These are phyloP conservation scores for Aspergillus neotritici DNA, from an alignment of 2,329 filamentous ascomycete genomes.

Conservation along the genomic window DNA sequence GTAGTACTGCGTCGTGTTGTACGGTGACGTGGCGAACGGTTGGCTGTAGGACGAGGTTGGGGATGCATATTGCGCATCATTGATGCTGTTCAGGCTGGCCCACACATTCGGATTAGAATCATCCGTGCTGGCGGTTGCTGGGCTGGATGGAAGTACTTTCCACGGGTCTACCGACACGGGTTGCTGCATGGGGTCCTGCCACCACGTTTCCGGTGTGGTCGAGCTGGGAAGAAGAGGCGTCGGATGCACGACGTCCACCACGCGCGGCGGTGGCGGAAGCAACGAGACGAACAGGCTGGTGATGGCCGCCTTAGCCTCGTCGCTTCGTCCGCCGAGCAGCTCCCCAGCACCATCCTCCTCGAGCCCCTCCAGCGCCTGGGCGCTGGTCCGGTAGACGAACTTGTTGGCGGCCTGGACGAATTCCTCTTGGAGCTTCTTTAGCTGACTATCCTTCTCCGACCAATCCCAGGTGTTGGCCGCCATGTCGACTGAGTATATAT, in stretches of 20 bases:
- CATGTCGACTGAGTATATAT: slow-evolving; percentile 85
- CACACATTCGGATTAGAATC: slow-evolving; percentile 71
- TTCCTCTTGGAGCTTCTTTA: slow-evolving; percentile 96
- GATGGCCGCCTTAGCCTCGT: slow-evolving; percentile 86
- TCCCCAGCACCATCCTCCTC: slow-evolving; percentile 96
- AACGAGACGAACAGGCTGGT: slow-evolving; percentile 78
- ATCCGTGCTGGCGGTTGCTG: slow-evolving; percentile 64
- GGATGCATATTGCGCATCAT: slow-evolving; percentile 67
- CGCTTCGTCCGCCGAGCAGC: slow-evolving; percentile 81
- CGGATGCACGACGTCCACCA: slow-evolving; percentile 83
- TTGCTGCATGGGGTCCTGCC: slow-evolving; percentile 66
- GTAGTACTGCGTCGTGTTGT: slow-evolving; percentile 62
- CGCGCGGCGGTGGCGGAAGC: slow-evolving; percentile 77
- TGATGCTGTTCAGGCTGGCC: slow-evolving; percentile 66
- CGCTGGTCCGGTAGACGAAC: slow-evolving; percentile 88
- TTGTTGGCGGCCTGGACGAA: slow-evolving; percentile 96
- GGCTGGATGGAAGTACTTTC: slow-evolving; percentile 86
- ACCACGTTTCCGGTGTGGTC: slow-evolving; percentile 67
- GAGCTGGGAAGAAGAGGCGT: slow-evolving; percentile 81
- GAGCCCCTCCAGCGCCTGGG: slow-evolving; percentile 83
- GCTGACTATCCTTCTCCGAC: slow-evolving; percentile 91
- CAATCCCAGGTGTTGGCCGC: slow-evolving; percentile 87
- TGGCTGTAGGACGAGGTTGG: slow-evolving; percentile 75
- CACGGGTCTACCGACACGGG: slow-evolving; percentile 75
- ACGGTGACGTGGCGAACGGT: slow-evolving; percentile 65